phyloP scores from a whole-genome alignment of 1,284 basidiomycete species.

The Sporisorium exsertum region DNA sequence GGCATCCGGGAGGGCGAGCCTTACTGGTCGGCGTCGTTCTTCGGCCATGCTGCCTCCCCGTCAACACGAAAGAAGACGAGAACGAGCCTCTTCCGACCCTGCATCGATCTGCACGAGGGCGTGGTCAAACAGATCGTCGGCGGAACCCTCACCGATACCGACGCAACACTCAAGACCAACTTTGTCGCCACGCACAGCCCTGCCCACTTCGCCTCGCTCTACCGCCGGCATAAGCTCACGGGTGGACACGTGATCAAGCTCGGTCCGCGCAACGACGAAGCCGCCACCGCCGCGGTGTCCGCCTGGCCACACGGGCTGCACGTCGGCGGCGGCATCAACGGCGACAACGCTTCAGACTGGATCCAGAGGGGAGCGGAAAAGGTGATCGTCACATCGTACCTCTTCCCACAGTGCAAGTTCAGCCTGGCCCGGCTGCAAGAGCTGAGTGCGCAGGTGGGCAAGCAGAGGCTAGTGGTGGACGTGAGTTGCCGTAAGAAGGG shows the following conservation, averaged over 20 bases:
- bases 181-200: conserved; percentile 89
- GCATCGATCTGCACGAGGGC: conserved; percentile 87
- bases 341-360: conserved; percentile 85
- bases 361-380: conserved; percentile 89
- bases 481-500: conserved; percentile 88
- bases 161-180: conserved; percentile 80
- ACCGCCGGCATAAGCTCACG: conserved; percentile 77
- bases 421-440: conserved; percentile 78
- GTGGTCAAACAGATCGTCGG: conserved; percentile 97
- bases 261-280: conserved; percentile 85
- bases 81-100: conserved; percentile 81
- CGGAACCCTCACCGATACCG: conserved; percentile 78
- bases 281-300: conserved; percentile 82
- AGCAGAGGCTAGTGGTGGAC: conserved; percentile 91
- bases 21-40: conserved; percentile 27
- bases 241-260: conserved; percentile 98
- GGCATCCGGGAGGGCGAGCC: conserved; percentile 17
- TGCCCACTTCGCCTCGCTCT: conserved; percentile 83
- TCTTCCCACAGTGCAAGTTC: conserved; percentile 87
- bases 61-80: conserved; percentile 5
- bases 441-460: conserved; percentile 79
- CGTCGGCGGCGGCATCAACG: conserved; percentile 91
- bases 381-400: conserved; percentile 95
- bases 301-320: conserved; percentile 88
- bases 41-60: background rate